These are phyloP conservation scores for Euclidium syriacum DNA, from an alignment of 345 rosid genomes.

Conservation along the genomic window DNA sequence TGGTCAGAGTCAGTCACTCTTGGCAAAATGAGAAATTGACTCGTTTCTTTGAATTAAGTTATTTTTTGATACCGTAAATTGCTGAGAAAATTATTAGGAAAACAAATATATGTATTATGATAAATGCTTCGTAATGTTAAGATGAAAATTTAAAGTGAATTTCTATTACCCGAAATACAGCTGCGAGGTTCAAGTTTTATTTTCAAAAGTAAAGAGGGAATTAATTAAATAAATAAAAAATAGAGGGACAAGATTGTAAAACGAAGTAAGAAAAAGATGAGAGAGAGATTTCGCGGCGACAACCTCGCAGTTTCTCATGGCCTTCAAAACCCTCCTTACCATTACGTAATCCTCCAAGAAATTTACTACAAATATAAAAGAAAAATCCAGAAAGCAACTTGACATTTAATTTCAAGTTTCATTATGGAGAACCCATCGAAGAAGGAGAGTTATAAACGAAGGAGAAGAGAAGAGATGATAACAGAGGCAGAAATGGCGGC, in stretches of 20 bases:
- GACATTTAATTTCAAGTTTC: not conserved
- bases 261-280: not conserved
- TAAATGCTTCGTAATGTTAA: no score
- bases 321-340: not conserved
- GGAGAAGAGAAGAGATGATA: slow-evolving; percentile 11
- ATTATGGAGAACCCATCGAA: slow-evolving; percentile 22
- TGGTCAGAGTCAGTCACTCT: not conserved
- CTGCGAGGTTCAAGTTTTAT: not conserved
- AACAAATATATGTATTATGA: no score
- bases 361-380: not conserved
- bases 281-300: slow-evolving; percentile 23
- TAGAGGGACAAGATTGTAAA: not conserved
- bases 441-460: no score
- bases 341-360: slow-evolving; percentile 13
- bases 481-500: slow-evolving; percentile 17
- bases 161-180: no score
- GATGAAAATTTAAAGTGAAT: no score
- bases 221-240: not conserved
- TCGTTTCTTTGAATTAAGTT: not conserved
- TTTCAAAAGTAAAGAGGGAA: not conserved
- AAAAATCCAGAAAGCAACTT: not conserved
- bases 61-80: not conserved
- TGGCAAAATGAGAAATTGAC: not conserved
- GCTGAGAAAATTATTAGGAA: no score
- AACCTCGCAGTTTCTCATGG: slow-evolving; percentile 27